Base-by-base conservation (phyloP, 768 basidiomycete genomes). In the Suillus spraguei region DNA sequence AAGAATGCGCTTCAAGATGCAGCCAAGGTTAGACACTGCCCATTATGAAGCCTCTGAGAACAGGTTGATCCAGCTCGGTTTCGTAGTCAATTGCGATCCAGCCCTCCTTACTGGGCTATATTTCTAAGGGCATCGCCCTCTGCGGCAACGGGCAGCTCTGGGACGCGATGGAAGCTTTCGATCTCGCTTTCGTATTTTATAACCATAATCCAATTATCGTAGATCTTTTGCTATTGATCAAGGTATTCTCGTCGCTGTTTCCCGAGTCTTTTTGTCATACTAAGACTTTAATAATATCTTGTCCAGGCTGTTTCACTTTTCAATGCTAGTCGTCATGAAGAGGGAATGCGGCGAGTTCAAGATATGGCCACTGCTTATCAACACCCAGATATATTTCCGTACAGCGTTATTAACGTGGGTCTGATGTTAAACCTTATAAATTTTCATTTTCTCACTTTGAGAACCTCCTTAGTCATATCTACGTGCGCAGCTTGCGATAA, bases 101-200 rank as follows among this genome's bases (percentile, higher is more conserved):
- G 17, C 50, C 50, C 16, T 52, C 50, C 2, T 33, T 52, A 20
- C 32, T 52, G 32, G 50, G 50, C 17, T 52, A 32, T 17, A 32
- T 52, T 32, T 52, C 50, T 4, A 52, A 32, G 50, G 50, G 28
- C 17, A 52, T 52, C 4, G 50, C 50, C 9, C 50, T 52, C 32
- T 52, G 50, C 17, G 50, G 50, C 50, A 20, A 17, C 16, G 50
- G 28, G 8, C 28, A 52, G 50, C 28, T 52, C 16, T 52, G 50
- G 28, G 28, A 33, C 9, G 50, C 50, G 9, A 52, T 52, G 50
- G 50, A 52, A 17, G 50, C 50, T 52, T 52, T 52, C 28, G 50
- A 52, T 32, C 50, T 52, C 32, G 50, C 50, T 52, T 52, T 52
- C 50, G 17, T 52, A 52, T 52, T 52, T 20, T 52, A 17, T 9